Base-by-base conservation (phyloP, 352 stramenopile genomes). In the Globisporangium ultimum region DNA sequence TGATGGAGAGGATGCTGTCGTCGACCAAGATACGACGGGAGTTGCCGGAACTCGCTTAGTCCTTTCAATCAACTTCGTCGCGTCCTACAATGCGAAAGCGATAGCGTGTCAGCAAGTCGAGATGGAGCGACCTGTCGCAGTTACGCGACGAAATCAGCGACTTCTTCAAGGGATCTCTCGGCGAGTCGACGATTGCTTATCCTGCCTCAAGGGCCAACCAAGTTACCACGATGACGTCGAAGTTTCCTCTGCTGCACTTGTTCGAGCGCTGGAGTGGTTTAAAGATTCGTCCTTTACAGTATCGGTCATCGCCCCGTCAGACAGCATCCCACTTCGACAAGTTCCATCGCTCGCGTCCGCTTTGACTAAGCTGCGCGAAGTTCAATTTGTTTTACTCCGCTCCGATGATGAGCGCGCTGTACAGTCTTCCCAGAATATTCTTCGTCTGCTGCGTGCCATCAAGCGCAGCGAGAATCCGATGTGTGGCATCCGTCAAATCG, bases 371-470 rank as follows among this genome's bases (percentile, higher is more conserved):
- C 42, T 64, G 14, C 46, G 38, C 7, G 43, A 46, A 8, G 51
- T 76, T n/a, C 45, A 84, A 60, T 73, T 81, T 24, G 47, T 81
- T 14, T 22, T 81, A 32, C 63, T 81, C n/a, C 61, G 74, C 2
- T 66, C 68, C 15, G 70, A 80, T 3, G 70, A 76, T 28, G 72
- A 81, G 43, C 18, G 64, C 5, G 42, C 53, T 18, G 58, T 63
- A 11, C 40, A 40, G 4, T 58, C 71, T 15, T 53, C 66, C 2
- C 45, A 55, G 28, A 76, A 66, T 53, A 67, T 80, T 32, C 52
- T 75, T 15, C 42, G 43, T 49, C 50, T 76, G 20, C 48, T 67
- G 17, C 64, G 55, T 11, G 55, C 46, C 5, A 59, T 78, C 14
- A 72, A 79, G 40, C 47, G 20, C 18, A 60, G 66, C 21, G 50